These are phyloP conservation scores for Ogataea minuta DNA, from an alignment of 805 yeast genomes.

Conservation along the genomic window DNA sequence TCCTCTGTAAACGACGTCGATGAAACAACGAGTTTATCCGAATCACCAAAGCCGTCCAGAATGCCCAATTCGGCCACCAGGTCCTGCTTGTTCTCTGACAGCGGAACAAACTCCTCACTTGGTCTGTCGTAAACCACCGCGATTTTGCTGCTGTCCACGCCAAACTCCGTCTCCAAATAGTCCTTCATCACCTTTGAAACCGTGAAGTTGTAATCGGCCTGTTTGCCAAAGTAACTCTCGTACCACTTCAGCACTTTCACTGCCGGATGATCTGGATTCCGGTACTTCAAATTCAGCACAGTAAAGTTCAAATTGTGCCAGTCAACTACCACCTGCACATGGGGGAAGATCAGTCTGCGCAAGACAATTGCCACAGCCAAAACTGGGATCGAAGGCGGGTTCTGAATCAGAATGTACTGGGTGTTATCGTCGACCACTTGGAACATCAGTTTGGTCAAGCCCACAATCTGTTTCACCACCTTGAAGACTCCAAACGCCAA, in stretches of 20 bases:
- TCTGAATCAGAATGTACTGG: constrained; percentile 72
- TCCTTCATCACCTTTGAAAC: constrained; percentile 75
- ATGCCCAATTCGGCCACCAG: constrained; percentile 36
- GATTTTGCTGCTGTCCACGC: constrained; percentile 46
- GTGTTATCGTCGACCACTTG: constrained; percentile 55
- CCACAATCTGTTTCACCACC: constrained; percentile 52
- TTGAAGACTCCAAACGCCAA: constrained; percentile 57
- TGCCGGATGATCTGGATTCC: constrained; percentile 53
- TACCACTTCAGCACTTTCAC: constrained; percentile 59
- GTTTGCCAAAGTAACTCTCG: constrained; percentile 60
- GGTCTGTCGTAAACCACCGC: constrained; percentile 86
- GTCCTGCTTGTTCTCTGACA: constrained; percentile 28
- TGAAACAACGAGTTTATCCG: constrained; percentile 68
- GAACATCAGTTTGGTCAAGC: constrained; percentile 48
- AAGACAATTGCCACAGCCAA: constrained; percentile 60
- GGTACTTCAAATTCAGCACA: constrained; percentile 65
- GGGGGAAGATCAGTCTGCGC: constrained; percentile 41
- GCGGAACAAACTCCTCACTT: constrained; percentile 61
- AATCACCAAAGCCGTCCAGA: constrained; percentile 28
- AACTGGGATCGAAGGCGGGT: constrained; percentile 91
- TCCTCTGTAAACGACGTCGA: constrained; percentile 96
- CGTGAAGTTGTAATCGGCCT: constrained; percentile 70
- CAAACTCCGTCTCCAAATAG: constrained; percentile 56
- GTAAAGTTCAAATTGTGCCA: constrained; percentile 96
- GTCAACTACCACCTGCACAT: constrained; percentile 72